These are phyloP conservation scores for Saccharomycopsis synnaedendra DNA, from an alignment of 805 yeast genomes.

Conservation along the genomic window DNA sequence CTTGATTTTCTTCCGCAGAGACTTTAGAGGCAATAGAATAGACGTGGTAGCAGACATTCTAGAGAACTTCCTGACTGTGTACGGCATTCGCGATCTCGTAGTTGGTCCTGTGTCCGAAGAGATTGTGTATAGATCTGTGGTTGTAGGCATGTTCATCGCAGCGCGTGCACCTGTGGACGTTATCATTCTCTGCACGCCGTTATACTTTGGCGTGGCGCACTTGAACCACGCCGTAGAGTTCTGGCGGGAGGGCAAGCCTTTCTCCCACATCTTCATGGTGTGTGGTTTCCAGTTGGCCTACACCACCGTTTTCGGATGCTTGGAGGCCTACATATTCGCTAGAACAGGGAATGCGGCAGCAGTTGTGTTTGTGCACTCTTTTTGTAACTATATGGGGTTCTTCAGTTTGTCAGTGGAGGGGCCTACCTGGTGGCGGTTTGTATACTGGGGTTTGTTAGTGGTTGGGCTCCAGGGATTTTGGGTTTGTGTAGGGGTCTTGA, in stretches of 20 bases:
- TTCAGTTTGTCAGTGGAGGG: slow-evolving; percentile 28
- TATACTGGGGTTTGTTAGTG: slow-evolving; percentile 30
- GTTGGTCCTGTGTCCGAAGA: slow-evolving; percentile 79
- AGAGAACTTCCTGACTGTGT: slow-evolving; percentile 20
- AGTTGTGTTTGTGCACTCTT: slow-evolving; percentile 44
- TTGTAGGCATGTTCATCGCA: slow-evolving; percentile 23
- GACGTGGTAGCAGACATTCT: slow-evolving; percentile 2
- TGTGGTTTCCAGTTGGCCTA: slow-evolving; percentile 45
- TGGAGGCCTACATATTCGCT: slow-evolving; percentile 47
- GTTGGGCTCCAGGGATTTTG: slow-evolving; percentile 19
- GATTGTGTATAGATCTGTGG: slow-evolving; percentile 46
- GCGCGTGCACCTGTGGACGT: slow-evolving; percentile 8
- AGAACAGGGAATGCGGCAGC: slow-evolving; percentile 44
- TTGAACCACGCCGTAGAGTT: slow-evolving; percentile 57
- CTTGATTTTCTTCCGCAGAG: slow-evolving; percentile 21
- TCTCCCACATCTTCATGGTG: slow-evolving; percentile 25
- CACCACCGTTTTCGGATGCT: slow-evolving; percentile 61
- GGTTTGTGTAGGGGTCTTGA: slow-evolving; percentile 10
- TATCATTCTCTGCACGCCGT: slow-evolving; percentile 37
- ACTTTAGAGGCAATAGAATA: slow-evolving; percentile 3
- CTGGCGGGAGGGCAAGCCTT: slow-evolving; percentile 22
- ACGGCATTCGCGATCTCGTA: slow-evolving; percentile 43
- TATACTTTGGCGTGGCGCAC: slow-evolving; percentile 70
- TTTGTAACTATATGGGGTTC: slow-evolving; percentile 64
- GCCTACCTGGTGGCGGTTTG: slow-evolving; percentile 22